These are phyloP conservation scores for Marasmius sp. DNA, from an alignment of 1,284 basidiomycete genomes.

Conservation along the genomic window DNA sequence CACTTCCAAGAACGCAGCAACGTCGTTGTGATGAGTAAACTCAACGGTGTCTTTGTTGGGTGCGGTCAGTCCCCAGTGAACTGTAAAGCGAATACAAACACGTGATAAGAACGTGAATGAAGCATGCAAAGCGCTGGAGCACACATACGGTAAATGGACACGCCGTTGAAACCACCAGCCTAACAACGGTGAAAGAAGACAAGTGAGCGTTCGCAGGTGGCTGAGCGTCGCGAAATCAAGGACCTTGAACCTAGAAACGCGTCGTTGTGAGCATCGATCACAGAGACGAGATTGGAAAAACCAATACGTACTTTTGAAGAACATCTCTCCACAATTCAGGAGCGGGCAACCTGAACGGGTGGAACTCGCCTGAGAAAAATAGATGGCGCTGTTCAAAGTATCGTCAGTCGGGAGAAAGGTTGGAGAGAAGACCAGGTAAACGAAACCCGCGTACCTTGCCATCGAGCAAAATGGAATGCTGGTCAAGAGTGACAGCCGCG, in stretches of 20 bases:
- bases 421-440: neutral
- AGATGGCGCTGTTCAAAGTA: conserved; percentile 30
- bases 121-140: neutral
- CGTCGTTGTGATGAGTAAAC: conserved; percentile 36
- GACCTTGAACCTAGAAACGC: conserved; percentile 31
- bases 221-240: neutral
- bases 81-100: conserved; percentile 13
- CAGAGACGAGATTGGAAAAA: neutral
- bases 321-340: conserved; percentile 49
- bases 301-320: conserved; percentile 29
- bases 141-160: conserved; percentile 39
- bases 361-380: conserved; percentile 42
- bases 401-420: neutral
- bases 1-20: conserved; percentile 37
- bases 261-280: neutral
- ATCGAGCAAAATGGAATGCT: conserved; percentile 42
- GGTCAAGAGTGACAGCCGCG: conserved; percentile 40
- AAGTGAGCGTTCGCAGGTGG: neutral
- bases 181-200: conserved; percentile 17
- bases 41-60: conserved; percentile 29
- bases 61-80: conserved; percentile 47
- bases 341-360: conserved; percentile 49
- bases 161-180: conserved; percentile 48
- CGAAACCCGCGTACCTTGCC: conserved; percentile 30
- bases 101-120: neutral